Base-by-base conservation (phyloP, 2,329 filamentous ascomycete species). In the Diaporthe citrichinensis region DNA sequence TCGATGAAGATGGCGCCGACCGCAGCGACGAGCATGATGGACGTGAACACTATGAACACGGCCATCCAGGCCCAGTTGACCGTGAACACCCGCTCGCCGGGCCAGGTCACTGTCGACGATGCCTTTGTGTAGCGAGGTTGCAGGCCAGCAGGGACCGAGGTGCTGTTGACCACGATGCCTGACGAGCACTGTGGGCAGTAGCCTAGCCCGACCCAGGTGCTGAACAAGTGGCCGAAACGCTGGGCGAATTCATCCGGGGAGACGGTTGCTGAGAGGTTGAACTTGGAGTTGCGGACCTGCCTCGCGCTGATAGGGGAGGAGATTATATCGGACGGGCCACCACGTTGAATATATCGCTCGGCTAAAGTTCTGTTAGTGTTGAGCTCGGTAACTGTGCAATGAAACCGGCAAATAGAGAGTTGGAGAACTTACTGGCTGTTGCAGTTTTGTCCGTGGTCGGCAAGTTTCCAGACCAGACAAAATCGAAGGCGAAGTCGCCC, bases 161-260 rank as follows among this genome's bases (percentile, higher is more conserved):
- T 69, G 71, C 34, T 28, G 15, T 62, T 75, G 14, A 53, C 23
- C 34, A 58, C 36, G 28, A 58, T 23, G n/a, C 15, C 62, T 46
- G 55, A 44, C n/a, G 73, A 76, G 59, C 67, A 58, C 8, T 74
- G 73, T 6, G 77, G 76, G 49, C 77, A 78, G 59, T 76, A 78
- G 14, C 77, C 77, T 2, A 76, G 51, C 2, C 69, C 68, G 17
- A 78, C 57, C 72, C 75, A 77, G 10, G 73, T 75, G 68, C 77
- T 78, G 71, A 78, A 77, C 49, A 75, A 61, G n/a, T n/a, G 65
- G 25, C 73, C 76, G 44, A 78, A 78, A 17, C 44, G 58, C 20
- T 23, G 14, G 12, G 31, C 75, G 53, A 78, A 77, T 12, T 72
- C 61, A 2, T 41, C 49, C 3, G 74, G n/a, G 1, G 58, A 17